Base-by-base conservation (phyloP, 2,329 filamentous ascomycete species). In the Trichoderma semiorbis region DNA sequence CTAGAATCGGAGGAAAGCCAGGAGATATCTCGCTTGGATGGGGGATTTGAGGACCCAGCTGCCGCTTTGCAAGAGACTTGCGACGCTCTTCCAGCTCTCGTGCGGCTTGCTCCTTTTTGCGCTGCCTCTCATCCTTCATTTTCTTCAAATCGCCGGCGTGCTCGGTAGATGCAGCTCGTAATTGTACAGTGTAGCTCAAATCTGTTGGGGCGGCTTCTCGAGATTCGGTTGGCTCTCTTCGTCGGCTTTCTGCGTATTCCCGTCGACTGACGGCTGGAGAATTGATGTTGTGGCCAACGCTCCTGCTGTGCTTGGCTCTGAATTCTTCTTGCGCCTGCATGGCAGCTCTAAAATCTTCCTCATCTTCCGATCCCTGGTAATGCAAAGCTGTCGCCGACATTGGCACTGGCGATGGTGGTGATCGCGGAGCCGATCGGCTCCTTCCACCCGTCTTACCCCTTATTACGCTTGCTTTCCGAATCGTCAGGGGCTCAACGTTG, bases 61-160 rank as follows among this genome's bases (percentile, higher is more conserved):
- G 92, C 64, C 94, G 89, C 70, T 93, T 89, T 24, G 93, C 93
- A 30, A 97, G 85, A 16, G 95, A 98, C 78, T 93, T 89, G 72
- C 95, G 91, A 32, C 95, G 90, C 77, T 96, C 93, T 80, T 98
- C 95, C 1, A 98, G 88, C 80, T 98, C 95, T 62, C 92, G 90
- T 8, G 94, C 94, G 11, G 92, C 92, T 63, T 90, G 85, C 75
- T 94, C 92, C 81, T 91, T 93, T 81, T 91, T 92, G 62, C 87
- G 82, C 72, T 89, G 88, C 61, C 88, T 84, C 73, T 92, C 90
- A 39, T 89, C 86, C 76, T 85, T 90, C 76, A 87, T 85, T 71
- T 84, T 80, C 72, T 83, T 85, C 72, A 90, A 78, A 72, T 91
- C 89, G 4, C 88, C 87, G 18, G 82, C 83, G 73, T 85, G 84